Conservation (phyloP, 306 rosid genomes). For the Fragaria nilgerrensis region DNA sequence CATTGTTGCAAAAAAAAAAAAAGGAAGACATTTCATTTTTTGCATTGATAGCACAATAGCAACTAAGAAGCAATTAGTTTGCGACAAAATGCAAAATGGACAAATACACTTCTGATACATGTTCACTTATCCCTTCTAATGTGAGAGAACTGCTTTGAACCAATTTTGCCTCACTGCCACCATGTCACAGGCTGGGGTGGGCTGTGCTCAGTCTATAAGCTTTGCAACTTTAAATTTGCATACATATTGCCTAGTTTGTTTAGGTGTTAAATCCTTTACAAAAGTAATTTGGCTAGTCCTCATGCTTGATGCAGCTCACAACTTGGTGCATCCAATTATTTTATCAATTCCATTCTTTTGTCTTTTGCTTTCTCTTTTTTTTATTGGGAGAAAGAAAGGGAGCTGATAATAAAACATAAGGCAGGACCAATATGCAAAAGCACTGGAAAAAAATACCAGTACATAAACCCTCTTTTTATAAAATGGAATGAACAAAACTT, state of each 20-base stretch:
- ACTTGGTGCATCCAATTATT: neutral
- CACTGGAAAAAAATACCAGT: neutral
- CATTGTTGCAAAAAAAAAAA: neutral
- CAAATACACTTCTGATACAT: neutral
- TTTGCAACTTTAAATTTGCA: neutral
- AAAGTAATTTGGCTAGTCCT: neutral
- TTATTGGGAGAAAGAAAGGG: neutral
- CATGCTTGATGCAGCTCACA: neutral
- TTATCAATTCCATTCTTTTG: neutral
- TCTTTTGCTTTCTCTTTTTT: neutral
- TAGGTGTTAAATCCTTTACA: neutral
- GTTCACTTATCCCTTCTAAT: neutral
- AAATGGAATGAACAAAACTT: slow-evolving; percentile 35
- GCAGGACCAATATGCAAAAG: neutral
- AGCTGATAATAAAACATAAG: neutral
- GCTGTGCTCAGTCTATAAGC: slow-evolving; percentile 1
- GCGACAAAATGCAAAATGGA: neutral
- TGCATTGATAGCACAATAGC: neutral
- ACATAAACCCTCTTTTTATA: neutral
- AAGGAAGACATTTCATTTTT: neutral
- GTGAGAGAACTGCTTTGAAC: neutral
- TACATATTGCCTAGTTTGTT: neutral
- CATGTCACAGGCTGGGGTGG: neutral
- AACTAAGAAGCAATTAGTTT: neutral
- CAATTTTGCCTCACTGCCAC: neutral